Percentiles rank a stretch among this genome's conserved stretches.
Evolutionary conservation across 78 protist species (phyloP).

Genomic region (Dictyostelium brefeldianum): DNA sequence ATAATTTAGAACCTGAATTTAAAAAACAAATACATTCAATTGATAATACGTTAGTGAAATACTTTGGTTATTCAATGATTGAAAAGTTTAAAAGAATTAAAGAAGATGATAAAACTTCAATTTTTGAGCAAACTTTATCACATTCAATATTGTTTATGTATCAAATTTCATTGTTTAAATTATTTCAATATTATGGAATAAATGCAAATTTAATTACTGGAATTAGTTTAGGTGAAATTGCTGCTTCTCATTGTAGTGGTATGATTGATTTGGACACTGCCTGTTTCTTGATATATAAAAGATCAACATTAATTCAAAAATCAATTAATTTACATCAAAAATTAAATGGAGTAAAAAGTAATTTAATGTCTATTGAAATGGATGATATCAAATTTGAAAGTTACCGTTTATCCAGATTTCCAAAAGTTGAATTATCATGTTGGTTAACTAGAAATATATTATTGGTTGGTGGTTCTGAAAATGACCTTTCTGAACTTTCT

Average conservation of each 20-base stretch:
- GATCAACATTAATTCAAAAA: slow-evolving; percentile 2
- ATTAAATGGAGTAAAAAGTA: slow-evolving; percentile 12
- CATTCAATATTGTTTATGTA: slow-evolving; percentile 41
- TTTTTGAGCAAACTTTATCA: slow-evolving; percentile 36
- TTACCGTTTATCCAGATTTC: too few species aligned
- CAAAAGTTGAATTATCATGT: slow-evolving; percentile 28
- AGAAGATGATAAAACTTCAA: not conserved
- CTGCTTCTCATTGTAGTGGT: slow-evolving; percentile 40
- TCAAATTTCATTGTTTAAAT: slow-evolving; percentile 32
- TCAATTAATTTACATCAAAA: slow-evolving; percentile 29
- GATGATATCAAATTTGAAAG: not conserved
- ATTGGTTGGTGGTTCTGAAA: slow-evolving; percentile 17
- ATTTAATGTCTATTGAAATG: not conserved
- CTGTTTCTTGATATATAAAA: not conserved
- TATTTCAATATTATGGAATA: slow-evolving; percentile 40
- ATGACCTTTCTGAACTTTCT: not conserved
- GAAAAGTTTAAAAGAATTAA: not conserved
- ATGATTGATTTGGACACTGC: slow-evolving; percentile 12
- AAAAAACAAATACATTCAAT: not conserved
- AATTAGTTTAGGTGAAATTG: slow-evolving; percentile 56
- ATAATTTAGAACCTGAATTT: slow-evolving; percentile 2
- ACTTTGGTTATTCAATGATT: not conserved
- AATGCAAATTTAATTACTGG: slow-evolving; percentile 6
- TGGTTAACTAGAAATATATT: not conserved
- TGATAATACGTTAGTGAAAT: not conserved